Percentiles rank a stretch among this genome's conserved stretches.
Conservation (phyloP, 352 stramenopile genomes). For the Pythium sukuiense region DNA sequence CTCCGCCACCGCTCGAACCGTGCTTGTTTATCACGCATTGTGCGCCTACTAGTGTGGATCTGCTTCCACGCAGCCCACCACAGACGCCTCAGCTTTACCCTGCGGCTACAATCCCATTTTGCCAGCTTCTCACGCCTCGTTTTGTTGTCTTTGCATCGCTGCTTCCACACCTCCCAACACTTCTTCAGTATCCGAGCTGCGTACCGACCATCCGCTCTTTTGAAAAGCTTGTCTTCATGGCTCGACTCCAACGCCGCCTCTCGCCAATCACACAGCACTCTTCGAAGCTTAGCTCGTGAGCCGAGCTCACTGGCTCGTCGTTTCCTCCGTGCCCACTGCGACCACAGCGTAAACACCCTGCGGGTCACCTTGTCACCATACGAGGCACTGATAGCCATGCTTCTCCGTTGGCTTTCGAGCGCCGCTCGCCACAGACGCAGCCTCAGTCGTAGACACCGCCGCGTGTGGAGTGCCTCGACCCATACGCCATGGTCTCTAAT, state of each 20-base stretch:
- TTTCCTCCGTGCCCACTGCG: not conserved
- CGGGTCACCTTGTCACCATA: not conserved
- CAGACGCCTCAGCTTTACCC: not conserved
- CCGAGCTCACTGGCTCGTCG: not conserved
- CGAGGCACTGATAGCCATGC: not conserved
- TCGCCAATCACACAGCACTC: not conserved
- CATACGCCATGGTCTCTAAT: constrained; percentile 34
- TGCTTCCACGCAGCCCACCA: constrained; percentile 12
- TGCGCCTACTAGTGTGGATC: not conserved
- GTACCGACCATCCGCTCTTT: not conserved
- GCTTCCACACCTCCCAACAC: not conserved
- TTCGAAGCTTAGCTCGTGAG: not conserved
- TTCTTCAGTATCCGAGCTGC: not conserved
- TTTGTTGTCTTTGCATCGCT: not conserved
- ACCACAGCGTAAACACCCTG: not conserved
- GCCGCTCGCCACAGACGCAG: constrained; percentile 32
- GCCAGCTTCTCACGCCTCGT: not conserved
- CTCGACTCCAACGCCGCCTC: not conserved
- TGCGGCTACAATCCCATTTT: not conserved
- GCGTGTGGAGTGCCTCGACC: constrained; percentile 35
- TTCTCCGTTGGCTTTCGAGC: not conserved
- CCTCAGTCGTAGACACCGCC: constrained; percentile 21
- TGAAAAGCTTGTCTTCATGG: not conserved
- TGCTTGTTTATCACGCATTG: not conserved
- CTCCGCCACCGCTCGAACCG: constrained; percentile 5